Evolutionary conservation across 2,329 filamentous ascomycete species (phyloP), one percentile per base, ranked within the genome.

Genomic region (Alternaria atra): DNA sequence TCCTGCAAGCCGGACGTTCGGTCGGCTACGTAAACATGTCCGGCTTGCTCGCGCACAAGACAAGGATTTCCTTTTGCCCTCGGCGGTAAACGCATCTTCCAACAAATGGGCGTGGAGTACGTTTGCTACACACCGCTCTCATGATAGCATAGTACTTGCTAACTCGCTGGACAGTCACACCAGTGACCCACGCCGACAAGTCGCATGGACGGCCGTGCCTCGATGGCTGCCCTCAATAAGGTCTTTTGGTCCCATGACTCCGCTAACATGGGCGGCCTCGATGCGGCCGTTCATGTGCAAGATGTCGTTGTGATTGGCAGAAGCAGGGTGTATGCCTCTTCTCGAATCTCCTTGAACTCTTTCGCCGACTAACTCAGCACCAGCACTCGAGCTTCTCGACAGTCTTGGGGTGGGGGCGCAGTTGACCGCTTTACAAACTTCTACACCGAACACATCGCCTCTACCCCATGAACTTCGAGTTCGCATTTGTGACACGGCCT

Each of bases 401-500:
- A 4, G 20, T 25, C 20, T 42, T 42, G 39, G 39, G 39, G 39
- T 42, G 8, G 20, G 39, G 39, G 20, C 82, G 95, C 95, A 70
- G 91, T 98, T 83, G 92, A 91, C 82, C 91, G 93, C 72, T 97
- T 99, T 82, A 94, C 97, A 81, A 86, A 90, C 66, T 99, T 97
- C 80, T 93, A 93, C 76, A 90, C 91, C 73, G 94, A 99, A 82
- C 92, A 97, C 78, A 84, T 99, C 71, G 89, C 39, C 20, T 7
- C 20, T 20, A 92, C 55, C 90, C 89, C 69, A 94, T 97, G 81
- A 95, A 97, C 79, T 88, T 95, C 77, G 94, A 97, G 75, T 99
- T 99, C 79, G 94, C 96, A 68, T 99, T 98, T 79, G 95, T 99
- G 63, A 98, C 95, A 43, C 89, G 99, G 73, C 95, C 98, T 81